phyloP scores from a whole-genome alignment of 371 early-diverging fungal genomes.

The Choanephora cucurbitarum region DNA sequence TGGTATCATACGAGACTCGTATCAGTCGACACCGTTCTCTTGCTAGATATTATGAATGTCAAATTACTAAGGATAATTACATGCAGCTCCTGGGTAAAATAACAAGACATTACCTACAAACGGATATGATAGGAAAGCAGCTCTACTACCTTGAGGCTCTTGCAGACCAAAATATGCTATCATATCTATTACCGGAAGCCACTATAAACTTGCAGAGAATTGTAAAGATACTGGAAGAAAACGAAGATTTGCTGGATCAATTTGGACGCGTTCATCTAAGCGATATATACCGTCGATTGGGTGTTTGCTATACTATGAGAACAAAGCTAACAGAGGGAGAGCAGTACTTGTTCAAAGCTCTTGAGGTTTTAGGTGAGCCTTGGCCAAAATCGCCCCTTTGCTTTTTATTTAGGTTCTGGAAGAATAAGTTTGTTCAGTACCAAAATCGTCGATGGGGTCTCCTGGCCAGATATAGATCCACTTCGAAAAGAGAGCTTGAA shows the following conservation, averaged over 20 bases:
- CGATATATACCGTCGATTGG: slow-evolving; percentile 57
- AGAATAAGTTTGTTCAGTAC: slow-evolving; percentile 27
- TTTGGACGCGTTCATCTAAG: slow-evolving; percentile 52
- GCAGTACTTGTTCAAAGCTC: slow-evolving; percentile 40
- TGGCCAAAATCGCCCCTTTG: slow-evolving; percentile 40
- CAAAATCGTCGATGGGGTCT: slow-evolving; percentile 23
- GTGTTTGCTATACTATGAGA: slow-evolving; percentile 54
- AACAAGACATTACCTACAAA: slow-evolving; percentile 57
- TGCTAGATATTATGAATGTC: slow-evolving; percentile 57
- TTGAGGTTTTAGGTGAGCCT: slow-evolving; percentile 38
- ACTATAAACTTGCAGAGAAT: slow-evolving; percentile 48
- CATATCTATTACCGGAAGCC: slow-evolving; percentile 52
- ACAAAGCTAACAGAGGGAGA: slow-evolving; percentile 55
- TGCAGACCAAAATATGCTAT: slow-evolving; percentile 54
- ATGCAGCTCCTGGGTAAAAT: slow-evolving; percentile 51
- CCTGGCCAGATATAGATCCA: background rate
- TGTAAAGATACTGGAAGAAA: slow-evolving; percentile 51
- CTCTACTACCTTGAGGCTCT: slow-evolving; percentile 57
- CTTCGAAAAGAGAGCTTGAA: slow-evolving; percentile 29
- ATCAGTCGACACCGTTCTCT: slow-evolving; percentile 48
- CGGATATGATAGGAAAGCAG: slow-evolving; percentile 53
- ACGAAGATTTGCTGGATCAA: slow-evolving; percentile 29
- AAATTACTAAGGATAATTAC: slow-evolving; percentile 45
- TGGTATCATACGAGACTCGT: slow-evolving; percentile 60
- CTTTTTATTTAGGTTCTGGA: slow-evolving; percentile 37